Percentiles rank a stretch among this genome's conserved stretches.
These are phyloP conservation scores for Umbelopsis vinacea DNA, from an alignment of 192 early-diverging fungal species.

Conservation along the genomic window DNA sequence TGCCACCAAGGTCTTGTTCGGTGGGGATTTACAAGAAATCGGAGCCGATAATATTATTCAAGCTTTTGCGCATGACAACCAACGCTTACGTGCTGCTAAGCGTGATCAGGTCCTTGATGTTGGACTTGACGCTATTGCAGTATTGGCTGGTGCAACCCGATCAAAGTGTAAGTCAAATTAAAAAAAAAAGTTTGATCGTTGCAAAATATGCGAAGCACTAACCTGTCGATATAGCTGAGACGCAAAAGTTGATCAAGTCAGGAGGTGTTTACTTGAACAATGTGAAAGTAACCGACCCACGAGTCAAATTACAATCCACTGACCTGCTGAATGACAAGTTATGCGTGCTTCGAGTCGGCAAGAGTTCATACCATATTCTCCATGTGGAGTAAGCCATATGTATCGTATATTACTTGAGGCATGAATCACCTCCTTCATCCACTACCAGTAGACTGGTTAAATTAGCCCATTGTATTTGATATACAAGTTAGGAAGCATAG, in stretches of 20 bases:
- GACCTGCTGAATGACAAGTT: slow-evolving; percentile 72
- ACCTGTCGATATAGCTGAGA: slow-evolving; percentile 58
- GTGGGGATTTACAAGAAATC: slow-evolving; percentile 50
- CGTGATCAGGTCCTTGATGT: slow-evolving; percentile 48
- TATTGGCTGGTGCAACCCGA: slow-evolving; percentile 61
- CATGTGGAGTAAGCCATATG: slow-evolving; percentile 14
- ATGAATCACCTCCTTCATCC: too few relatives aligned
- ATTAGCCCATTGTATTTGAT: too few relatives aligned
- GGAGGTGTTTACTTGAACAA: slow-evolving; percentile 89
- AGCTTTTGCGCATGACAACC: slow-evolving; percentile 73
- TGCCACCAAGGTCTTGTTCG: slow-evolving; percentile 80
- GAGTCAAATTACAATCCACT: slow-evolving; percentile 40
- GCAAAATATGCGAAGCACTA: background rate
- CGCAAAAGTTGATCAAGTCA: slow-evolving; percentile 70
- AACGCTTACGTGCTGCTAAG: slow-evolving; percentile 55
- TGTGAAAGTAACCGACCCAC: slow-evolving; percentile 49
- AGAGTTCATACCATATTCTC: slow-evolving; percentile 75
- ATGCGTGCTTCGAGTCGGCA: slow-evolving; percentile 77
- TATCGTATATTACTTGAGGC: background rate
- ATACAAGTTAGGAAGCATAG: too few relatives aligned
- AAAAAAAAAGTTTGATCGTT: background rate
- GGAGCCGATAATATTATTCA: slow-evolving; percentile 62
- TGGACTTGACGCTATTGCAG: slow-evolving; percentile 62
- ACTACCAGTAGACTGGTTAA: too few relatives aligned
- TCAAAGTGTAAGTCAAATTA: slow-evolving; percentile 63